These are phyloP conservation scores for Pilatotrama ljubarskyi DNA, from an alignment of 768 basidiomycete genomes.

Conservation along the genomic window DNA sequence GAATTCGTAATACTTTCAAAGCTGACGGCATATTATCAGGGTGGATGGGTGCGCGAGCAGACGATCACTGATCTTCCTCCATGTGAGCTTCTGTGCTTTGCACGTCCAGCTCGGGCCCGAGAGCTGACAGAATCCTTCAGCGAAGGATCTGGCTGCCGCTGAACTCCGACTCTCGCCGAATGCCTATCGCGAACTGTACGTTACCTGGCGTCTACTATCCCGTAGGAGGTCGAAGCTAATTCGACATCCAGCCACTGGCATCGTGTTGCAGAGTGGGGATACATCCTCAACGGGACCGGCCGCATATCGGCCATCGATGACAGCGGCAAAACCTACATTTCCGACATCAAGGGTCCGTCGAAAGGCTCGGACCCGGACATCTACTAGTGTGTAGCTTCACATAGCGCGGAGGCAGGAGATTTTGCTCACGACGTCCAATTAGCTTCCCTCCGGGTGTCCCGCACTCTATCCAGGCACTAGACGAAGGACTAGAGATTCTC, in stretches of 20 bases:
- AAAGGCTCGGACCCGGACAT: constrained; percentile 27
- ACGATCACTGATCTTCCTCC: constrained; percentile 30
- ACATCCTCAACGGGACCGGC: constrained; percentile 28
- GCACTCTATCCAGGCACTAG: constrained; percentile 30
- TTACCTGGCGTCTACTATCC: not conserved
- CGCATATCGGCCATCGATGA: constrained; percentile 29
- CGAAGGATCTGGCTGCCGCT: constrained; percentile 29
- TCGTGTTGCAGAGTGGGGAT: constrained; percentile 31
- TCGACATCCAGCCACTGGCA: constrained; percentile 27
- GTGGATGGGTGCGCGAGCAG: constrained; percentile 32
- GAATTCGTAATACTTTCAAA: not conserved
- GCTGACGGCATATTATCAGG: constrained; percentile 8
- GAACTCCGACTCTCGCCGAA: constrained; percentile 26
- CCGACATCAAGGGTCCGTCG: constrained; percentile 26
- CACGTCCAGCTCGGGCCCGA: not conserved
- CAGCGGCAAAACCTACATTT: constrained; percentile 25
- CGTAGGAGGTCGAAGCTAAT: not conserved
- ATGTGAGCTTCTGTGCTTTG: constrained; percentile 16
- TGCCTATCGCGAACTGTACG: constrained; percentile 30
- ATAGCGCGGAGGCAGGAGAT: too few species aligned
- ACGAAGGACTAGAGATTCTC: constrained; percentile 28
- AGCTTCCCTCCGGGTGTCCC: constrained; percentile 30
- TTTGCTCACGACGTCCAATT: not conserved
- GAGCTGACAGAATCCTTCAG: constrained; percentile 16
- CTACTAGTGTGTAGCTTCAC: constrained; percentile 27